phyloP scores from a whole-genome alignment of 495 filamentous ascomycete species.

The Annulohypoxylon nitens region DNA sequence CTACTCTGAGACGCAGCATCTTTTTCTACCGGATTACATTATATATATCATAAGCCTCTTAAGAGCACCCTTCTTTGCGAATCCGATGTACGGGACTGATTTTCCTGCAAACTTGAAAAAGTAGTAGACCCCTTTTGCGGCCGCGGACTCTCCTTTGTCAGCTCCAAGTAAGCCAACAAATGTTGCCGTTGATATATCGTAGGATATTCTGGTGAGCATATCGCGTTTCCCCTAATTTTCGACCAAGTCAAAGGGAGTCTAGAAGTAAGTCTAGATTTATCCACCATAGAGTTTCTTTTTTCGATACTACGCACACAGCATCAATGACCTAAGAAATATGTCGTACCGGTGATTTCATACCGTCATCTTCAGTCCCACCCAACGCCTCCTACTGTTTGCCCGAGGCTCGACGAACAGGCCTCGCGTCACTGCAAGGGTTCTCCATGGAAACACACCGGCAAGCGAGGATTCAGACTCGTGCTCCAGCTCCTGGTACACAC shows the following conservation, averaged over 20 bases:
- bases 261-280: slow-evolving; percentile 11
- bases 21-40: slow-evolving; percentile 18
- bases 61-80: slow-evolving; percentile 3
- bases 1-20: slow-evolving; percentile 18
- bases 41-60: slow-evolving; percentile 14
- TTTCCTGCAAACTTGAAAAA: slow-evolving; percentile 6
- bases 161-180: slow-evolving; percentile 20
- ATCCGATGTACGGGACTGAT: slow-evolving; percentile 4
- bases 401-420: slow-evolving; percentile 34
- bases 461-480: slow-evolving; percentile 21
- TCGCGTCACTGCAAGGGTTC: slow-evolving; percentile 39
- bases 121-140: slow-evolving; percentile 1
- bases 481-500: slow-evolving; percentile 13
- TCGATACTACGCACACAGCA: slow-evolving; percentile 11
- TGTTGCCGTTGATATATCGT: slow-evolving; percentile 13
- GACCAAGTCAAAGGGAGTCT: slow-evolving; percentile 13
- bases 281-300: neutral
- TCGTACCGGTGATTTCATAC: slow-evolving; percentile 22
- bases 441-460: slow-evolving; percentile 25
- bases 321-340: slow-evolving; percentile 15
- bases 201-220: slow-evolving; percentile 24
- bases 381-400: slow-evolving; percentile 25
- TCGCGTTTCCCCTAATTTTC: slow-evolving; percentile 25
- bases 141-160: slow-evolving; percentile 22
- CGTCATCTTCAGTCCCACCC: slow-evolving; percentile 25